Percentiles rank a stretch among this genome's conserved stretches.
Conservation (phyloP, 352 stramenopile genomes). For the Globisporangium recalcitrans region DNA sequence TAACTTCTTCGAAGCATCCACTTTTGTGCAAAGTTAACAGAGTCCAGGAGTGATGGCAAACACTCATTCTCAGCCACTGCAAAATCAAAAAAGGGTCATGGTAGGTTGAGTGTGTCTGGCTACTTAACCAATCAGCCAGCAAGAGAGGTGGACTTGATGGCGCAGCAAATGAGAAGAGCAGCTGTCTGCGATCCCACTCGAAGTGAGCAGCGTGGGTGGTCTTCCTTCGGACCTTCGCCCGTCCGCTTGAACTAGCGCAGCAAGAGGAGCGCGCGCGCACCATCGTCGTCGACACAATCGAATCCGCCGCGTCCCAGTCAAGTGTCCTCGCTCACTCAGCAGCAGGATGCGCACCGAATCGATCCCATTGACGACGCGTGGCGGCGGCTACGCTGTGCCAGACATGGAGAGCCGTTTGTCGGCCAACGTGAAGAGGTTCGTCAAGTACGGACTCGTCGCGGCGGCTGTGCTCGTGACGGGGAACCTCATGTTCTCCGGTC, state of each 20-base stretch:
- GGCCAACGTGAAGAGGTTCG: conserved; percentile 10
- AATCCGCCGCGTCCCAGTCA: conserved; percentile 1
- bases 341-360: background rate
- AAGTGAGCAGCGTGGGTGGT: background rate
- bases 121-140: too few species aligned
- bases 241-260: conserved; percentile 2
- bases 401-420: conserved; percentile 10
- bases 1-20: too few species aligned
- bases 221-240: too few species aligned
- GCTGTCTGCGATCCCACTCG: background rate
- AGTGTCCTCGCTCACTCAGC: background rate
- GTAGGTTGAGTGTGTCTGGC: too few species aligned
- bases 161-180: background rate
- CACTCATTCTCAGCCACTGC: too few species aligned
- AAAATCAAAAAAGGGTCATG: too few species aligned
- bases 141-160: background rate
- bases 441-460: conserved; percentile 9
- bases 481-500: conserved; percentile 11
- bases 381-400: conserved; percentile 11
- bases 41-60: too few species aligned
- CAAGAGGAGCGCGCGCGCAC: background rate
- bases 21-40: too few species aligned
- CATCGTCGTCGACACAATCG: background rate
- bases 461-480: conserved; percentile 6
- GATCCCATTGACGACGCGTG: conserved; percentile 12